phyloP scores from a whole-genome alignment of 441 rosid species.

The Pelargonium fulgidum region DNA sequence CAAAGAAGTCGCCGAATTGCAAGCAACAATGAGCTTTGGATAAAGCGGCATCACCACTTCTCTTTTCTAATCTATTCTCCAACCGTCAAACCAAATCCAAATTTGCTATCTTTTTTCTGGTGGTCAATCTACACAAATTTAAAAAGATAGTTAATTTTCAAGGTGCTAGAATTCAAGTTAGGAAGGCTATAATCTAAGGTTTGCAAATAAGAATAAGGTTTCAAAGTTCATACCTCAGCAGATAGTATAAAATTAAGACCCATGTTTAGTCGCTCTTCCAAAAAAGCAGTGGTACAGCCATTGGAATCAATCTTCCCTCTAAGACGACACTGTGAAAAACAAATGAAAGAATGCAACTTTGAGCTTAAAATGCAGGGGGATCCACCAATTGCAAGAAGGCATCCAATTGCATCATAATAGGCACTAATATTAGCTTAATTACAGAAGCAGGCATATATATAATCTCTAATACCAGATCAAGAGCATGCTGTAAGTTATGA shows the following conservation, averaged over 20 bases:
- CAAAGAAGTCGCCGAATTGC: slow-evolving; percentile 14
- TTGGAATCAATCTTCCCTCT: slow-evolving; percentile 94
- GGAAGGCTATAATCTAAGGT: too few species aligned
- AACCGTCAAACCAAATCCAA: slow-evolving; percentile 88
- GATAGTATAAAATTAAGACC: slow-evolving; percentile 84
- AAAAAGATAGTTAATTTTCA: not conserved
- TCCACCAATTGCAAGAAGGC: not conserved
- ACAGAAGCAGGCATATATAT: too few species aligned
- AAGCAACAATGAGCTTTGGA: slow-evolving; percentile 11
- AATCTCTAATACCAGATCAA: too few species aligned
- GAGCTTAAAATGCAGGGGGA: not conserved
- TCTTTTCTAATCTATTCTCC: slow-evolving; percentile 34
- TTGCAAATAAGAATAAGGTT: not conserved
- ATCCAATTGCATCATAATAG: too few species aligned
- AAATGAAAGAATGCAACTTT: slow-evolving; percentile 8
- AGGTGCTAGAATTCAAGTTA: not conserved
- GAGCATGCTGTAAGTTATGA: too few species aligned
- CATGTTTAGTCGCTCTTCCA: slow-evolving; percentile 85
- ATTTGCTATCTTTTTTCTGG: slow-evolving; percentile 88
- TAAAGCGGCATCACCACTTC: slow-evolving; percentile 2
- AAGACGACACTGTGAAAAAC: slow-evolving; percentile 63
- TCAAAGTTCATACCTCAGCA: slow-evolving; percentile 62
- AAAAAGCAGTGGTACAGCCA: slow-evolving; percentile 65
- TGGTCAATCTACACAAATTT: slow-evolving; percentile 66
- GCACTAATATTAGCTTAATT: too few species aligned